These are phyloP conservation scores for Fusarium sororula DNA, from an alignment of 2,329 filamentous ascomycete genomes.

Conservation along the genomic window DNA sequence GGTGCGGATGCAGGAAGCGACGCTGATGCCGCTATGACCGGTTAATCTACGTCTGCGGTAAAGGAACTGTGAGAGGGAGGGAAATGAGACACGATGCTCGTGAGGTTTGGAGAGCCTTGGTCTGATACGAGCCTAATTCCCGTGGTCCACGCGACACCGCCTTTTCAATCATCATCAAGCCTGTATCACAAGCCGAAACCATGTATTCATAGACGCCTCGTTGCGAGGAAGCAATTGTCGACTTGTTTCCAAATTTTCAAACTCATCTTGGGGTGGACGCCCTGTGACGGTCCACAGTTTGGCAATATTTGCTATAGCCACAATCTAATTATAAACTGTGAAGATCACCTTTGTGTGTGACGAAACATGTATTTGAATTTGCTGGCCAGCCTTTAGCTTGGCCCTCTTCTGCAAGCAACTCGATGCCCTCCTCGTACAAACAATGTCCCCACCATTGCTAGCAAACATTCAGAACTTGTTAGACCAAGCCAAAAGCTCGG, in stretches of 20 bases:
- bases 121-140: conserved; percentile 11
- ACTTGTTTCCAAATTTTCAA: conserved; percentile 1
- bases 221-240: neutral
- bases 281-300: neutral
- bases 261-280: neutral
- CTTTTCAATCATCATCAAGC: conserved; percentile 19
- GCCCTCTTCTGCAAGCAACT: neutral
- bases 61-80: conserved; percentile 12
- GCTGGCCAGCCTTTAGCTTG: neutral
- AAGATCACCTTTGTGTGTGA: neutral
- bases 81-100: conserved; percentile 9
- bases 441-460: neutral
- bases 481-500: too few species aligned
- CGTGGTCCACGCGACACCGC: conserved; percentile 15
- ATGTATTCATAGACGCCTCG: conserved; percentile 8
- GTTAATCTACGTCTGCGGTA: conserved; percentile 42
- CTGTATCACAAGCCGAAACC: conserved; percentile 8
- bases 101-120: conserved; percentile 9
- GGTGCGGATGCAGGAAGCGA: conserved; percentile 62
- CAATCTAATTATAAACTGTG: conserved; percentile 24
- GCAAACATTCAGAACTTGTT: neutral
- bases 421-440: neutral
- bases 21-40: conserved; percentile 68
- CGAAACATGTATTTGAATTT: neutral
- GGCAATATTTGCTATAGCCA: neutral